A percentile compares a stretch with the other conserved stretches of the same genome.
Evolutionary conservation across 352 stramenopile genomes (phyloP).

Genomic region (Pythium grandisporangium): DNA sequence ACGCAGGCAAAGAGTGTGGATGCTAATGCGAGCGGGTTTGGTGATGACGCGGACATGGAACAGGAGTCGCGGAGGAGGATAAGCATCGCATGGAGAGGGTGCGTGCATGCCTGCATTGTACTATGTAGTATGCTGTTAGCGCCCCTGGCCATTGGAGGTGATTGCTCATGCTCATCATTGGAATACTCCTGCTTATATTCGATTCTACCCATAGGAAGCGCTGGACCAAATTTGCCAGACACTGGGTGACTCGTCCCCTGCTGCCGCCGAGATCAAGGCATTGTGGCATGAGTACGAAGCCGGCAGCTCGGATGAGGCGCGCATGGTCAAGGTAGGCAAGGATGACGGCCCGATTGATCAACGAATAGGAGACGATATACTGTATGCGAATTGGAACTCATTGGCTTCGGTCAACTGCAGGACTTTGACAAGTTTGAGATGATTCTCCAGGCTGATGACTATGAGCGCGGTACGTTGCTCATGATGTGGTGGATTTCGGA

Average conservation of each 20-base stretch:
- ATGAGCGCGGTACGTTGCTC: constrained; percentile 67
- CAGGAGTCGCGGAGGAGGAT: constrained; percentile 81
- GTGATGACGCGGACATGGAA: background rate
- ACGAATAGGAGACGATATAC: too few species aligned
- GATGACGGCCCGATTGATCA: too few species aligned
- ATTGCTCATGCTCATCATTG: too few species aligned
- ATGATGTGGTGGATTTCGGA: too few species aligned
- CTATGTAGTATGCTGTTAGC: too few species aligned
- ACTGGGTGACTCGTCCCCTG: constrained; percentile 40
- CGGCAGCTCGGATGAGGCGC: constrained; percentile 67
- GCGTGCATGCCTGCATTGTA: background rate
- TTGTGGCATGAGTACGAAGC: constrained; percentile 88
- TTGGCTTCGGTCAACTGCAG: constrained; percentile 6
- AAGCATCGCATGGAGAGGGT: constrained; percentile 88
- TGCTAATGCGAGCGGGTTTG: background rate
- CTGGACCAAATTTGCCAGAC: constrained; percentile 58
- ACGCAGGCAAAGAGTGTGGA: background rate
- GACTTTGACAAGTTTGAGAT: constrained; percentile 96
- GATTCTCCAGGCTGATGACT: constrained; percentile 91
- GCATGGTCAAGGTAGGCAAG: constrained; percentile 72
- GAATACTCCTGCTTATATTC: too few species aligned
- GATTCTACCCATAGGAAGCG: constrained; percentile 54
- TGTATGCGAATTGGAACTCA: too few species aligned
- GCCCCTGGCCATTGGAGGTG: too few species aligned
- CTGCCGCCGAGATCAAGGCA: constrained; percentile 49